These are phyloP conservation scores for Penicillium argentinense DNA, from an alignment of 495 filamentous ascomycete species.

Conservation along the genomic window DNA sequence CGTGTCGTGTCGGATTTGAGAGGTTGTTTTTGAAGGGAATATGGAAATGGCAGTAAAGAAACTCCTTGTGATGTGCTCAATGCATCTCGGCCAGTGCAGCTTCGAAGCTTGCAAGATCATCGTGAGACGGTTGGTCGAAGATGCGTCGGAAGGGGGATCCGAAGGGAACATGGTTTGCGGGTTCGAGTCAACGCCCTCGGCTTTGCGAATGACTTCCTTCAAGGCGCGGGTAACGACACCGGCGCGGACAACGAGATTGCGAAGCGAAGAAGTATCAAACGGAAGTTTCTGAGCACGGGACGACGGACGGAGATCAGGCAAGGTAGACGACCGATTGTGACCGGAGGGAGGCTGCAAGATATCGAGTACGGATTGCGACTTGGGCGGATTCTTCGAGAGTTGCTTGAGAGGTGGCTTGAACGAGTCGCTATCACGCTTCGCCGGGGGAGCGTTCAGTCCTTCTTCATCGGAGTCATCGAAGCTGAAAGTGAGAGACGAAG, in stretches of 20 bases:
- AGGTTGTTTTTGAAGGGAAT: too few relatives aligned
- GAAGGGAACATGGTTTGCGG: constrained; percentile 41
- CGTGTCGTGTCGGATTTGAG: too few relatives aligned
- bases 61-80: too few relatives aligned
- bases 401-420: constrained; percentile 15
- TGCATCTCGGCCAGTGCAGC: constrained; percentile 31
- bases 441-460: constrained; percentile 32
- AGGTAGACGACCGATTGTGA: constrained; percentile 43
- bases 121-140: constrained; percentile 41
- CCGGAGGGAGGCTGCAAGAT: constrained; percentile 70
- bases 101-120: constrained; percentile 33
- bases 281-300: constrained; percentile 72
- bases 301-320: constrained; percentile 36
- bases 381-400: constrained; percentile 50
- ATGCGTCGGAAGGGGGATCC: constrained; percentile 46
- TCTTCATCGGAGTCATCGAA: constrained; percentile 64
- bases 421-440: constrained; percentile 33
- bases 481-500: constrained; percentile 52
- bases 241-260: constrained; percentile 82
- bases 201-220: constrained; percentile 75
- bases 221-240: constrained; percentile 70
- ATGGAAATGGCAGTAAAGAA: too few relatives aligned
- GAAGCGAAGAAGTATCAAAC: constrained; percentile 87
- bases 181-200: constrained; percentile 68
- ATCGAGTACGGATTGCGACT: constrained; percentile 79